These are phyloP conservation scores for Murraya koenigii DNA, from an alignment of 345 rosid genomes.

Conservation along the genomic window DNA sequence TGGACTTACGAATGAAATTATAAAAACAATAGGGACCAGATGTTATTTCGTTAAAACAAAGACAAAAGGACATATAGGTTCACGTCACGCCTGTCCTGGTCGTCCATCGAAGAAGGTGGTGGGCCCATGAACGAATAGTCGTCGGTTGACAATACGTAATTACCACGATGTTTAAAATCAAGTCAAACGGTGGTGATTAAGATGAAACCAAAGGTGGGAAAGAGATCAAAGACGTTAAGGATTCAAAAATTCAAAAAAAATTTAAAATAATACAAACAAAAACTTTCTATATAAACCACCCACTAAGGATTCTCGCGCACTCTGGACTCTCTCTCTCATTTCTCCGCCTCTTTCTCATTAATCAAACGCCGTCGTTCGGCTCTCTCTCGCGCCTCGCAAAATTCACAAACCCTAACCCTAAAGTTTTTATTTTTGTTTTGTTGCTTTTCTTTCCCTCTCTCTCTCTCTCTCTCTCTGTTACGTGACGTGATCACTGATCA, in stretches of 20 bases:
- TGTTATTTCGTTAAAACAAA: not conserved
- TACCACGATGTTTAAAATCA: not conserved
- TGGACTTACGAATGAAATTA: no score
- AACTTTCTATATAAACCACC: not conserved
- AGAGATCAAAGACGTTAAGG: constrained; percentile 18
- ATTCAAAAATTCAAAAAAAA: constrained; percentile 26
- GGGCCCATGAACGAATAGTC: not conserved
- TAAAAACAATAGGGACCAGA: fast-evolving
- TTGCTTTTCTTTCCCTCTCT: no score
- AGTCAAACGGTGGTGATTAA: not conserved
- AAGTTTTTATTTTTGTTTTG: not conserved
- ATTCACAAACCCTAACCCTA: not conserved
- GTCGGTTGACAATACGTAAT: not conserved
- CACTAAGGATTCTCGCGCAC: not conserved
- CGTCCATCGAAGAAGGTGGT: not conserved
- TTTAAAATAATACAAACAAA: not conserved
- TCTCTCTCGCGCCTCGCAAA: not conserved
- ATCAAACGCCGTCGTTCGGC: not conserved
- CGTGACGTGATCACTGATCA: not conserved
- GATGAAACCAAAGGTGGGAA: constrained; percentile 15
- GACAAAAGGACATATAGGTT: not conserved
- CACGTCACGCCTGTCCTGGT: not conserved
- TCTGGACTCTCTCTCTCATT: not conserved
- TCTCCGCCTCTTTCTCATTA: no score
- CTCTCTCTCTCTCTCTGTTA: not conserved